A percentile compares a stretch with the other conserved stretches of the same genome.
phyloP scores from a whole-genome alignment of 1,284 basidiomycete species.

The Cutaneotrichosporon mucoides region DNA sequence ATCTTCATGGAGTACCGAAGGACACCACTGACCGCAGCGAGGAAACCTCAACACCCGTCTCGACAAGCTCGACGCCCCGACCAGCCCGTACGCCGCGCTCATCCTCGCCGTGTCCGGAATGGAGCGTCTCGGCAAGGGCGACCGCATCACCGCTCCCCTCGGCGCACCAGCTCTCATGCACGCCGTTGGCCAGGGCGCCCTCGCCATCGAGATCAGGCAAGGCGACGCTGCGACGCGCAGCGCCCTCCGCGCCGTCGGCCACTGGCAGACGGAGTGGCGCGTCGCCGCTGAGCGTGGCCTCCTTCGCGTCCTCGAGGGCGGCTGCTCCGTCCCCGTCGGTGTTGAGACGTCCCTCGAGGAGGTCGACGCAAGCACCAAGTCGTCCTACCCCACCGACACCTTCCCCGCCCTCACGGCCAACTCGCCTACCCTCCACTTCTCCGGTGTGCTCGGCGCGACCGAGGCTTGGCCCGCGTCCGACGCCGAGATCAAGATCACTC shows the following conservation, averaged over 20 bases:
- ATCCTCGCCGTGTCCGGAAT: conserved; percentile 93
- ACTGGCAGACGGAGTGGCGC: conserved; percentile 69
- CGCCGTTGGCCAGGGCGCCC: conserved; percentile 91
- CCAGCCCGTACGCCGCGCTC: conserved; percentile 77
- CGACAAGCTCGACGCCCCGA: conserved; percentile 79
- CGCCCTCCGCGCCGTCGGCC: conserved; percentile 64
- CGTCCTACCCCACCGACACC: conserved; percentile 17
- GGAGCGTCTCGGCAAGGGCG: conserved; percentile 70
- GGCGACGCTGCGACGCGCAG: conserved; percentile 62
- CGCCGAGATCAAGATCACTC: conserved; percentile 22
- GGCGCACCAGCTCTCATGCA: conserved; percentile 71
- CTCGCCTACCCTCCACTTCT: conserved; percentile 43
- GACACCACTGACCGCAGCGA: conserved; percentile 51
- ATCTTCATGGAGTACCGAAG: too few species aligned
- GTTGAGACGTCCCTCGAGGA: conserved; percentile 57
- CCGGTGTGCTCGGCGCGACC: conserved; percentile 38
- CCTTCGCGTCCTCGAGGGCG: conserved; percentile 84
- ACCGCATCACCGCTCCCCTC: conserved; percentile 75
- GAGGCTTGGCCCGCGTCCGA: conserved; percentile 6
- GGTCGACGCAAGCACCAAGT: conserved; percentile 13
- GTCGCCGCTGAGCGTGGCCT: conserved; percentile 82
- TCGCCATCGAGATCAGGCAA: conserved; percentile 80
- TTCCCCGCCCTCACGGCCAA: conserved; percentile 20
- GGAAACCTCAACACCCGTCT: conserved; percentile 66
- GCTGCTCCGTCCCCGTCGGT: conserved; percentile 96